phyloP scores from a whole-genome alignment of 2,329 filamentous ascomycete genomes.

The Pestalotiopsis sp. region DNA sequence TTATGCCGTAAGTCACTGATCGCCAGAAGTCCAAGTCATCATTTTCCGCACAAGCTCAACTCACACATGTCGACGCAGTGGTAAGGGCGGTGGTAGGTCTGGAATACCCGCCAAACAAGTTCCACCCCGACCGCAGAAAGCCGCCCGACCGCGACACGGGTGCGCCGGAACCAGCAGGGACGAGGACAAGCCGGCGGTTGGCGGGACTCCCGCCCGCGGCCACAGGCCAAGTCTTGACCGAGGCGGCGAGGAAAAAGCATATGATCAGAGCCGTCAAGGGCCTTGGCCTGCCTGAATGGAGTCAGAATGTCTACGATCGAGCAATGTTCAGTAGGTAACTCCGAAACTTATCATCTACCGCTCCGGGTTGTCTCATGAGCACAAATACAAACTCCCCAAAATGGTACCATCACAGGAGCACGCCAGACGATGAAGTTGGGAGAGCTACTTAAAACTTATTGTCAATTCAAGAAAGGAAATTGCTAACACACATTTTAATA shows the following conservation, averaged over 20 bases:
- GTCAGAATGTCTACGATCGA: not conserved
- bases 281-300: not conserved
- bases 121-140: not conserved
- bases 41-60: not conserved
- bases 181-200: not conserved
- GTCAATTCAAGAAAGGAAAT: too few relatives aligned
- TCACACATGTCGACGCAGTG: not conserved
- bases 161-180: not conserved
- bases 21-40: not conserved
- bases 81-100: not conserved
- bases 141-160: not conserved
- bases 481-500: too few relatives aligned
- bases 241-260: not conserved
- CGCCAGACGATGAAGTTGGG: too few relatives aligned
- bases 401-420: too few relatives aligned
- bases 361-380: too few relatives aligned
- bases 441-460: too few relatives aligned
- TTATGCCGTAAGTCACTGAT: not conserved
- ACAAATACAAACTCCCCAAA: too few relatives aligned
- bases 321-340: not conserved
- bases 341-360: too few relatives aligned
- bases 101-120: not conserved
- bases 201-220: not conserved
- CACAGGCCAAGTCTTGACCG: not conserved
- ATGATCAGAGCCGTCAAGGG: not conserved